Evolutionary conservation across 352 stramenopile species (phyloP), one percentile per base, ranked within the genome.

Genomic region (Phytophthora multivora): DNA sequence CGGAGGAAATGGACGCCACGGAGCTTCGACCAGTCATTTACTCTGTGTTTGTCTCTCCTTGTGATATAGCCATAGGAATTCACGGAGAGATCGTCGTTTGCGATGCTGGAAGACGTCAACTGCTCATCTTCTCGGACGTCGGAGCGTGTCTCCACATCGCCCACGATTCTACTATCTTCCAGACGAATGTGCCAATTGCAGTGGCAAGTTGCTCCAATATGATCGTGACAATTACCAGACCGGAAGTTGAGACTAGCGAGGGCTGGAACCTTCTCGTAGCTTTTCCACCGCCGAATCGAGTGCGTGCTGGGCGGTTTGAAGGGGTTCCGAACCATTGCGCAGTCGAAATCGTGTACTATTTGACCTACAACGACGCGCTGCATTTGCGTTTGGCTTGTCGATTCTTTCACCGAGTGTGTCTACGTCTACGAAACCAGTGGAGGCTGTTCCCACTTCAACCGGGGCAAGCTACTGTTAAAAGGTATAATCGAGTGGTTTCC

Each of bases 291-390:
- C 33, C 58, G 2, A 50, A 63, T 36, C 66, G 56, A 35, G 43
- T 80, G 1, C 35, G 48, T 9, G 51, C 60, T 18, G 73, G 79
- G 7, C 66, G 65, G 19, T 62, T 86, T 21, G 57, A 68, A 13
- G 19, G 25, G 1, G 71, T 76, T 45, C 54, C 73, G 10, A 45
- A 71, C 19, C 59, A 57, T 42, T 68, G 54, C 38, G 25, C 66
- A 42, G 26, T 75, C 1, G 28, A 45, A 1, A 77, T 67, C 15
- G 28, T 82, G 5, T 69, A 51, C 2, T 91, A 65, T 48, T 35
- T 91, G 19, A 77, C 60, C 5, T 91, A 91, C 51, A 7, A 50
- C 0, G 77, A 91, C n/a, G 75, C 71, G 0, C 55, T 86, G 5
- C 28, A 73, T 3, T 42, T 88, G 19, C 77, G 79, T 0, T 61